Conservation (phyloP, 108 stramenopile genomes). For the Cyclostephanos tholiformis region DNA sequence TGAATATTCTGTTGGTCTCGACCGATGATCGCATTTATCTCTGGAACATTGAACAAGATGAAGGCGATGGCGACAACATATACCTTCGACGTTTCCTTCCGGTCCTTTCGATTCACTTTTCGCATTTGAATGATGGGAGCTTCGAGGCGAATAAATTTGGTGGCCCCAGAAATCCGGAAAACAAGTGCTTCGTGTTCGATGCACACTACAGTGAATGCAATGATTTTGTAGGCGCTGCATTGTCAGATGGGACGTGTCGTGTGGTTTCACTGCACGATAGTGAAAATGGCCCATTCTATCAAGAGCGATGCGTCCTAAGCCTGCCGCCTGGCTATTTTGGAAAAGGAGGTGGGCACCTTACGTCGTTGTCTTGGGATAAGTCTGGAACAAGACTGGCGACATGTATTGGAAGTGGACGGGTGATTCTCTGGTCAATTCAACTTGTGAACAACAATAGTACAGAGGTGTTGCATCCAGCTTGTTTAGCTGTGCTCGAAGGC, state of each 20-base stretch:
- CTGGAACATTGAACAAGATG: conserved; percentile 55
- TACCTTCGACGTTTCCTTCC: conserved; percentile 28
- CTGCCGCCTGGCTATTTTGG: conserved; percentile 41
- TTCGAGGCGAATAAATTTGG: conserved; percentile 56
- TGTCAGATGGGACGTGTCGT: conserved; percentile 81
- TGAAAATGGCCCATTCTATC: neutral
- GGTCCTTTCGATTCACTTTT: conserved; percentile 31
- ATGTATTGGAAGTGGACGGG: conserved; percentile 78
- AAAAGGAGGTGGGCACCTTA: conserved; percentile 59
- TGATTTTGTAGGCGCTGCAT: conserved; percentile 76
- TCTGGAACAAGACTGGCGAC: conserved; percentile 72
- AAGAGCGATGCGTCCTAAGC: conserved; percentile 35
- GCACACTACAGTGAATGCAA: conserved; percentile 68
- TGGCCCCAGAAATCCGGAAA: conserved; percentile 82
- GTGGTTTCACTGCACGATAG: conserved; percentile 14
- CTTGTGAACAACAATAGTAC: conserved; percentile 27
- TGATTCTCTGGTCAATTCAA: conserved; percentile 61
- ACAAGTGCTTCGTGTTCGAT: conserved; percentile 80
- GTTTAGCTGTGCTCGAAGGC: conserved; percentile 75
- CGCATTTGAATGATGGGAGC: conserved; percentile 18
- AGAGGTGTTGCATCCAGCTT: conserved; percentile 46
- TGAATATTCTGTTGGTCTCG: conserved; percentile 69
- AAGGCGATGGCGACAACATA: neutral
- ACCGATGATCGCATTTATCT: conserved; percentile 82
- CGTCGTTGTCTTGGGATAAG: conserved; percentile 79